Conservation (phyloP, 495 filamentous ascomycete species). For the Mycothermus thermophilus region DNA sequence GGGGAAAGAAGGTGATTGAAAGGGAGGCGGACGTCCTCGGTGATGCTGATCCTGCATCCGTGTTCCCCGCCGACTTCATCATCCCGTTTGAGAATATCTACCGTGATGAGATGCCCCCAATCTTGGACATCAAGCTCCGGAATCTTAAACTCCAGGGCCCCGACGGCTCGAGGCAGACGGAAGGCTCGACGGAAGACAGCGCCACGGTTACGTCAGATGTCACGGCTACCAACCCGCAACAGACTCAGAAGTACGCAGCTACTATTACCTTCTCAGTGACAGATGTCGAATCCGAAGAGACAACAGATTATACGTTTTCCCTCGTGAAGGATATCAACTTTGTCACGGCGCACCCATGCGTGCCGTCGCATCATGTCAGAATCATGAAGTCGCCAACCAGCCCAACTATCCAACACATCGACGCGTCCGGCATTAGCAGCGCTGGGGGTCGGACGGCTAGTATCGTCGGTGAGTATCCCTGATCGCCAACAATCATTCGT, state of each 20-base stretch:
- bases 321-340: slow-evolving; percentile 52
- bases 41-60: slow-evolving; percentile 30
- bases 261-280: slow-evolving; percentile 38
- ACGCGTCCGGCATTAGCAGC: slow-evolving; percentile 26
- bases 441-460: slow-evolving; percentile 27
- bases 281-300: slow-evolving; percentile 21
- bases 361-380: slow-evolving; percentile 38
- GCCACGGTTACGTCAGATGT: slow-evolving; percentile 19
- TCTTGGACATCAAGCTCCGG: slow-evolving; percentile 29
- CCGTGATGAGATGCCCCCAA: slow-evolving; percentile 23
- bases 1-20: slow-evolving; percentile 34
- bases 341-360: slow-evolving; percentile 51
- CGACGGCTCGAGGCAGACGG: slow-evolving; percentile 22
- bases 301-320: slow-evolving; percentile 30
- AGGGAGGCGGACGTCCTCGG: slow-evolving; percentile 40
- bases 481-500: background rate
- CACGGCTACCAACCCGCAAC: too few species aligned
- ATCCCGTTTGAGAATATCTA: slow-evolving; percentile 40
- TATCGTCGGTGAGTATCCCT: slow-evolving; percentile 24
- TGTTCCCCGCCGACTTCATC: slow-evolving; percentile 44
- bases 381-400: slow-evolving; percentile 35
- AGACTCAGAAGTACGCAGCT: slow-evolving; percentile 35
- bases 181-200: slow-evolving; percentile 22
- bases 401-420: slow-evolving; percentile 38
- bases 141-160: slow-evolving; percentile 26